Conservation (phyloP, 257 asterid genomes). For the Eucommia ulmoides region DNA sequence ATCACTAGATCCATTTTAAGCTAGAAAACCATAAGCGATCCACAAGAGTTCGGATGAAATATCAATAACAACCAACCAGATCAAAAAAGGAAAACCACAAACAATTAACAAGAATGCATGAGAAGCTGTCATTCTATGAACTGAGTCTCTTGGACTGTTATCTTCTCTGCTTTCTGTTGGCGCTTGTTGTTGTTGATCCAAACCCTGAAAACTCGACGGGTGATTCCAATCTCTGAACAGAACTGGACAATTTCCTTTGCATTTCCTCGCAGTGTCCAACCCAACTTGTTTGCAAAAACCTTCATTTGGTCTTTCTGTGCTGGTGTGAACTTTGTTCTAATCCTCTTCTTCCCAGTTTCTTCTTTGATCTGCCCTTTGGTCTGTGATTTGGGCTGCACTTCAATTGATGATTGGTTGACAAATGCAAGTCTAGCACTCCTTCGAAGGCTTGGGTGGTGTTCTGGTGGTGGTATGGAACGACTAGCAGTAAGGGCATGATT, state of each 20-base stretch:
- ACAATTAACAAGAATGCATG: too few species aligned
- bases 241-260: neutral
- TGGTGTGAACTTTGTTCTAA: neutral
- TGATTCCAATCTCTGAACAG: slow-evolving; percentile 12
- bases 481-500: neutral
- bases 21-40: too few species aligned
- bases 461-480: neutral
- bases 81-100: too few species aligned
- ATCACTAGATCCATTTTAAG: too few species aligned
- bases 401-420: neutral
- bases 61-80: too few species aligned
- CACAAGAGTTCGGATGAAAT: too few species aligned
- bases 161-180: neutral
- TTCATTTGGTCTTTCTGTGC: neutral
- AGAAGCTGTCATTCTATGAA: too few species aligned
- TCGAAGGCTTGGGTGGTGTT: neutral
- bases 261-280: slow-evolving; percentile 4
- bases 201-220: neutral
- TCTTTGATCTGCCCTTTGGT: neutral
- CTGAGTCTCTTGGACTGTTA: too few species aligned
- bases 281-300: slow-evolving; percentile 4
- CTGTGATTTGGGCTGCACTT: neutral
- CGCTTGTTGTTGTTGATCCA: slow-evolving; percentile 11
- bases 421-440: neutral
- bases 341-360: neutral